phyloP scores from a whole-genome alignment of 371 early-diverging fungal genomes.

The Enterospora canceri region DNA sequence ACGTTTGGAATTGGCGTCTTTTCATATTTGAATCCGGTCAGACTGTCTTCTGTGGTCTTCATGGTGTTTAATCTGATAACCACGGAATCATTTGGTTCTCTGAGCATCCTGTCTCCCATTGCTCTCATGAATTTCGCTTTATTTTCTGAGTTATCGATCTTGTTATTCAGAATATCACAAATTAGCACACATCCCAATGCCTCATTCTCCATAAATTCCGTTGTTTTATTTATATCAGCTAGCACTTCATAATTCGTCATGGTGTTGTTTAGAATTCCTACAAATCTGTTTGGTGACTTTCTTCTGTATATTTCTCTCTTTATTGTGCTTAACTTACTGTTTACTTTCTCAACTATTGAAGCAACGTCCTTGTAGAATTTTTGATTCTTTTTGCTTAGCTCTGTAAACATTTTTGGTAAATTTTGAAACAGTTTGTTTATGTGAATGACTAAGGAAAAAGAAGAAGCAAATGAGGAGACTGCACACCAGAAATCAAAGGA shows the following conservation, averaged over 20 bases:
- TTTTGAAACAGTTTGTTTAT: not conserved
- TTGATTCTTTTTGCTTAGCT: not conserved
- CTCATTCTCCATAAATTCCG: conserved; percentile 24
- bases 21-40: conserved; percentile 23
- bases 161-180: conserved; percentile 47
- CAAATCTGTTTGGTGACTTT: conserved; percentile 43
- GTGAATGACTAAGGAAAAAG: not conserved
- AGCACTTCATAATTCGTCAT: conserved; percentile 38
- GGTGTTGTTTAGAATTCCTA: conserved; percentile 42
- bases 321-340: conserved; percentile 36
- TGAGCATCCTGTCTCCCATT: conserved; percentile 8
- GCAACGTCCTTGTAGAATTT: conserved; percentile 48
- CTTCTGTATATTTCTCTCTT: conserved; percentile 51
- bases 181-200: conserved; percentile 28
- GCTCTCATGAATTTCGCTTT: conserved; percentile 33
- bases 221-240: conserved; percentile 24
- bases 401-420: not conserved
- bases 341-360: conserved; percentile 44
- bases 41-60: conserved; percentile 16
- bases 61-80: conserved; percentile 47
- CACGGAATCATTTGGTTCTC: not conserved
- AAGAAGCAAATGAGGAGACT: not conserved
- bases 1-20: conserved; percentile 45
- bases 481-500: not conserved
- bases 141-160: conserved; percentile 38